Conservation (phyloP, 768 basidiomycete genomes). For the Leccinellum rugosiceps region DNA sequence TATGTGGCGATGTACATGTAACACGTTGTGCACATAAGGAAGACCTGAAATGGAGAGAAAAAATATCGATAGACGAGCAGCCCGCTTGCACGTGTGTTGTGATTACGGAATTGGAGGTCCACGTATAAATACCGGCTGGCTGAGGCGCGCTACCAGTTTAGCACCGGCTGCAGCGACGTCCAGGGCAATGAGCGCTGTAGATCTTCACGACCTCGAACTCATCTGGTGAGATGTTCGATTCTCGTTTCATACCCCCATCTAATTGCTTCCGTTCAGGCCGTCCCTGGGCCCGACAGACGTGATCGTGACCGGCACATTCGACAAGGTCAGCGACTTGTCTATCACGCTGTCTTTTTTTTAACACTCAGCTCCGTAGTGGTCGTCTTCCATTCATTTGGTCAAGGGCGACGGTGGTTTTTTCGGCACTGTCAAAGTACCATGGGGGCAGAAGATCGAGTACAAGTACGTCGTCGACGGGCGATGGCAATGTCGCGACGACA, state of each 20-base stretch:
- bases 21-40: conserved; percentile 16
- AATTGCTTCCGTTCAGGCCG: conserved; percentile 45
- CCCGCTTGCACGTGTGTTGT: conserved; percentile 15
- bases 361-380: conserved; percentile 45
- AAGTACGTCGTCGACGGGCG: conserved; percentile 78
- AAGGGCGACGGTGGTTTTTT: conserved; percentile 55
- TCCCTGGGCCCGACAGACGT: conserved; percentile 52
- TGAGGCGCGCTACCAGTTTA: conserved; percentile 7
- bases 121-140: conserved; percentile 22
- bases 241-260: conserved; percentile 2
- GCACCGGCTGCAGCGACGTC: conserved; percentile 20
- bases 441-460: conserved; percentile 61
- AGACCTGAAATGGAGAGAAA: background rate
- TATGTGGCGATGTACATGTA: background rate
- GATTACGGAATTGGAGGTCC: conserved; percentile 19
- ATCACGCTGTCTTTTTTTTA: conserved; percentile 1
- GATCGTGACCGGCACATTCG: conserved; percentile 75
- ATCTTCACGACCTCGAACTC: conserved; percentile 52
- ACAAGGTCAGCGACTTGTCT: conserved; percentile 51
- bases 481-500: conserved; percentile 54
- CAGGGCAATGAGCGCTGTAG: conserved; percentile 30
- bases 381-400: conserved; percentile 50
- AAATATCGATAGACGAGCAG: background rate
- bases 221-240: conserved; percentile 41
- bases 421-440: conserved; percentile 53